Evolutionary conservation across 2,329 filamentous ascomycete species (phyloP).

Genomic region (Ophiostoma australiae): DNA sequence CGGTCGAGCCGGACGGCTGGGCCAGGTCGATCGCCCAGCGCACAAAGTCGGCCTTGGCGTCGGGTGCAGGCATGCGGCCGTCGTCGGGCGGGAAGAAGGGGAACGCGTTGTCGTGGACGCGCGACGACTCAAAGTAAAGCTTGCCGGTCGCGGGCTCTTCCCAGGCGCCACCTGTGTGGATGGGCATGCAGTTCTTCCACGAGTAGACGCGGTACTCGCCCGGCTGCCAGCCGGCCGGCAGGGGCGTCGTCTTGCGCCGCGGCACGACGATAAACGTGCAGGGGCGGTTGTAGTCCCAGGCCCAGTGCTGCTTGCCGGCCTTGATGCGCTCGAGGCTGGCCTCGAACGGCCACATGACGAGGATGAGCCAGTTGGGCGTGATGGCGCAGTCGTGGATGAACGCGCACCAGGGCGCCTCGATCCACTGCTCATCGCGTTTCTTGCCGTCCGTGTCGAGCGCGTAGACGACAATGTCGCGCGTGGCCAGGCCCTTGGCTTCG

Average conservation of each 20-base stretch:
- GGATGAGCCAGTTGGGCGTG: constrained; percentile 37
- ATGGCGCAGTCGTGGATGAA: constrained; percentile 41
- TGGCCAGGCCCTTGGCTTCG: constrained; percentile 38
- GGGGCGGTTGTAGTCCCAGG: constrained; percentile 31
- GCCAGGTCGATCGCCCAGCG: constrained; percentile 39
- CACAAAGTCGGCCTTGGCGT: constrained; percentile 41
- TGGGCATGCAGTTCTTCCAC: constrained; percentile 35
- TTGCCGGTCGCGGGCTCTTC: constrained; percentile 36
- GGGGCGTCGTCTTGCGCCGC: constrained; percentile 21
- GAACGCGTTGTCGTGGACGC: constrained; percentile 38
- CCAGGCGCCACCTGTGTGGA: constrained; percentile 41
- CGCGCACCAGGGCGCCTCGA: constrained; percentile 32
- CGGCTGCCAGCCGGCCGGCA: constrained; percentile 28
- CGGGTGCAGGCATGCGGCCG: constrained; percentile 32
- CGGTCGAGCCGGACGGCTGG: constrained; percentile 30
- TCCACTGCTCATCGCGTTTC: constrained; percentile 34
- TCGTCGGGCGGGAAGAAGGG: constrained; percentile 33
- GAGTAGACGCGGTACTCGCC: constrained; percentile 30
- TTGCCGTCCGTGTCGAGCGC: constrained; percentile 31
- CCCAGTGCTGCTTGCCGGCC: constrained; percentile 37
- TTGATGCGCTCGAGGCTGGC: constrained; percentile 38
- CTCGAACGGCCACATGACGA: constrained; percentile 31
- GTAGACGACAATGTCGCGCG: constrained; percentile 36
- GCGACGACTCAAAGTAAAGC: constrained; percentile 36
- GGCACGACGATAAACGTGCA: constrained; percentile 28